Evolutionary conservation across 805 yeast species (phyloP).

Genomic region (Zygosaccharomyces bisporus): DNA sequence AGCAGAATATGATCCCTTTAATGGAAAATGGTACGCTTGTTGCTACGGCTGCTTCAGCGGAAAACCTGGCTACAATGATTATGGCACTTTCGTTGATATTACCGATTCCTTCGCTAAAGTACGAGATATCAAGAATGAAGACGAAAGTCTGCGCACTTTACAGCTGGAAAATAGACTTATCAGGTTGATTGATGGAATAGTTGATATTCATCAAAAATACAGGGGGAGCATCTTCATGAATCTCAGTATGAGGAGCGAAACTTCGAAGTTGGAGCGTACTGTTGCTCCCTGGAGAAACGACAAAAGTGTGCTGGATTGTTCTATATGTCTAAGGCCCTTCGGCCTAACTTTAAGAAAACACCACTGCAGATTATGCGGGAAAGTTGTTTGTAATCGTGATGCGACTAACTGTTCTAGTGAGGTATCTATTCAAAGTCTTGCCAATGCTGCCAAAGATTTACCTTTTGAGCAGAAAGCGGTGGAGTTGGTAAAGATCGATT

Average conservation of each 20-base stretch:
- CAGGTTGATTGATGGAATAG: conserved; percentile 38
- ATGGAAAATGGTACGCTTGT: conserved; percentile 67
- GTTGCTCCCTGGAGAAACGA: conserved; percentile 68
- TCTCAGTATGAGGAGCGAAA: conserved; percentile 29
- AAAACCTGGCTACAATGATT: conserved; percentile 51
- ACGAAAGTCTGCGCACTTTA: conserved; percentile 49
- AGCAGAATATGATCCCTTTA: conserved; percentile 44
- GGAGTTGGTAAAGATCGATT: conserved; percentile 26
- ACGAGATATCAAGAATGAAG: conserved; percentile 46
- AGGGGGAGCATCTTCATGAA: conserved; percentile 26
- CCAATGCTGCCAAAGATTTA: conserved; percentile 27
- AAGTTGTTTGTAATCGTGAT: conserved; percentile 68
- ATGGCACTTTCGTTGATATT: conserved; percentile 45
- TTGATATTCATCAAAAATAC: conserved; percentile 25
- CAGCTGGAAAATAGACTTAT: conserved; percentile 59
- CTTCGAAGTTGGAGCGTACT: conserved; percentile 42
- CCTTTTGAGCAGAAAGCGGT: conserved; percentile 18
- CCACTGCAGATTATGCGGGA: conserved; percentile 89
- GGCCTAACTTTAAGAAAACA: conserved; percentile 64
- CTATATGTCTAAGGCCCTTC: conserved; percentile 59
- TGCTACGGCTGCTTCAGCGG: conserved; percentile 58
- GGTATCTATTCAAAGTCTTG: conserved; percentile 46
- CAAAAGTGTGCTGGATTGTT: conserved; percentile 47
- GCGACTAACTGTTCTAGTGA: conserved; percentile 66
- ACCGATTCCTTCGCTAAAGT: conserved; percentile 40